Conservation (phyloP, 1,284 basidiomycete genomes). For the Microbotryum violaceum region DNA sequence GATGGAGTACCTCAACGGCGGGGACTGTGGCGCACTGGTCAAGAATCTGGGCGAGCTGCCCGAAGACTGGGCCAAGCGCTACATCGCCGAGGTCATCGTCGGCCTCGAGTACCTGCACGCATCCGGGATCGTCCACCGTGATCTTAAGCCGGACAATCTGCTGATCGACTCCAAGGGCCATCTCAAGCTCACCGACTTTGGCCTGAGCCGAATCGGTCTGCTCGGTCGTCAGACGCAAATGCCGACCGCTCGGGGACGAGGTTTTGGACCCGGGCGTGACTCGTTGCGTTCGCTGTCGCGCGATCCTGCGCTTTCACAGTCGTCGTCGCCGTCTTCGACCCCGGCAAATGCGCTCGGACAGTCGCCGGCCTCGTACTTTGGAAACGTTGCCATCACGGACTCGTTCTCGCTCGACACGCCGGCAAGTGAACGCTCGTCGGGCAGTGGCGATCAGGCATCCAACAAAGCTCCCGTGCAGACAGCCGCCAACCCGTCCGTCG, state of each 20-base stretch:
- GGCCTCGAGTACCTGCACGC: slow-evolving; percentile 93
- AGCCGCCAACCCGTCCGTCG: neutral
- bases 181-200: slow-evolving; percentile 96
- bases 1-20: slow-evolving; percentile 63
- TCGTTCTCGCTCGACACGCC: slow-evolving; percentile 32
- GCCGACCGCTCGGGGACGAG: slow-evolving; percentile 36
- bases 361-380: slow-evolving; percentile 31
- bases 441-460: slow-evolving; percentile 46
- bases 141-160: slow-evolving; percentile 95
- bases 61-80: slow-evolving; percentile 94
- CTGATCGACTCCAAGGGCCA: slow-evolving; percentile 95
- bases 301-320: slow-evolving; percentile 18
- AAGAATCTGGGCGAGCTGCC: slow-evolving; percentile 88
- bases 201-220: slow-evolving; percentile 91
- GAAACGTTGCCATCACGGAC: slow-evolving; percentile 29
- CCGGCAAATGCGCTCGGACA: slow-evolving; percentile 17
- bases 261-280: neutral
- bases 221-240: slow-evolving; percentile 79
- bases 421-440: slow-evolving; percentile 62
- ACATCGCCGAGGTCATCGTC: slow-evolving; percentile 89
- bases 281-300: slow-evolving; percentile 12
- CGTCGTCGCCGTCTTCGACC: slow-evolving; percentile 25
- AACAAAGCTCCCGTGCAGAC: neutral
- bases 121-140: slow-evolving; percentile 81
- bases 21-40: slow-evolving; percentile 92